Base-by-base conservation (phyloP, 768 basidiomycete species). In the Leucocoprinus leucothites region DNA sequence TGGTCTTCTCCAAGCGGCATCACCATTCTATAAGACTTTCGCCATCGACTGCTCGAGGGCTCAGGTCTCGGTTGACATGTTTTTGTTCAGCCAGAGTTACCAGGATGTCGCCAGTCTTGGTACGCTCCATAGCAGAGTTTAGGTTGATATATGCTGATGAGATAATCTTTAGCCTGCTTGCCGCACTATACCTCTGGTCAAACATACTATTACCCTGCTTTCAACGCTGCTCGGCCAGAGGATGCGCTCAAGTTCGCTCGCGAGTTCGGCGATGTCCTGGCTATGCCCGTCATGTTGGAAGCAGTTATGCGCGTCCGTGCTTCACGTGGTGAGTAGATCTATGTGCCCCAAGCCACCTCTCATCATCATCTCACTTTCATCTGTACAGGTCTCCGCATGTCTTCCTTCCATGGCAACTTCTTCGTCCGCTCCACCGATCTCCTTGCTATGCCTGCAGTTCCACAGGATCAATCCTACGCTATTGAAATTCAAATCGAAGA, bases 21-120 rank as follows among this genome's bases (percentile, higher is more conserved):
- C 88, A 16, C 82, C 89, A 3, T 99, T 96, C 77, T 98, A 98
- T 80, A 99, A 99, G 78, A 93, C 91, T 0, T 98, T 98, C 61
- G 94, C 97, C 16, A 99, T 98, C 64, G 97, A 98, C 63, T 98
- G 96, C 67, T 98, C 96, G 11, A 85, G 95, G 56, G 87, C 91
- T 3, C 97, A 98, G 70, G 92, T 99, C 43, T 93, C 94, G 0
- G 96, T 98, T 56, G 96, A 98, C 69, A 98, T 99, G 96, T 98
- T 98, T 86, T 77, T 99, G 56, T 98, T 98, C 77, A 91, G 91
- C 61, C 80, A 93, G 7, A 77, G 80, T 18, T 99, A 98, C 67
- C 94, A 95, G 62, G 97, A 98, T 71, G 93, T 98, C 42, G 94
- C 97, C 1, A 94, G 86, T 57, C 79, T 99, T 16, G 88, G 94